phyloP scores from a whole-genome alignment of 495 filamentous ascomycete genomes.

The Apiosordaria backusii region DNA sequence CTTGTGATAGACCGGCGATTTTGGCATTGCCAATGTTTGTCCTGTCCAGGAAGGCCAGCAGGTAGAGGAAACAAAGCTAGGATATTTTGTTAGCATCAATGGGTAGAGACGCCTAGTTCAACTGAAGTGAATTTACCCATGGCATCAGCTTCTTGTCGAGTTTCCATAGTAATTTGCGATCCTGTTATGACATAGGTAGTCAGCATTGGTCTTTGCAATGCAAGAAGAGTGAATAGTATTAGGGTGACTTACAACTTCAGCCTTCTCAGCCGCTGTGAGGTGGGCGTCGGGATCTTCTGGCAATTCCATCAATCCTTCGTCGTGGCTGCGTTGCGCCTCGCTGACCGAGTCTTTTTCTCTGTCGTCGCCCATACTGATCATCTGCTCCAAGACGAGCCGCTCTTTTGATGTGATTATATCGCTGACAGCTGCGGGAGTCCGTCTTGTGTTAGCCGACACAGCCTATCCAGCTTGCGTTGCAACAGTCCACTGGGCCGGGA shows the following conservation, averaged over 20 bases:
- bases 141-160: constrained; percentile 70
- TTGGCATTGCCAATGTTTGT: constrained; percentile 88
- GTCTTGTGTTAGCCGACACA: constrained; percentile 7
- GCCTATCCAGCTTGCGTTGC: not conserved
- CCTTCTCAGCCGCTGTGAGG: constrained; percentile 62
- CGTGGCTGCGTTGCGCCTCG: constrained; percentile 31
- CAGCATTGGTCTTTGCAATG: not conserved
- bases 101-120: not conserved
- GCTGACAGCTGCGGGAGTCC: constrained; percentile 8
- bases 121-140: constrained; percentile 49
- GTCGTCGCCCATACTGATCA: constrained; percentile 25
- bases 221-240: not conserved
- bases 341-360: constrained; percentile 28
- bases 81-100: not conserved
- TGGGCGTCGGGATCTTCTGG: constrained; percentile 62
- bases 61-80: constrained; percentile 77
- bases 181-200: constrained; percentile 40
- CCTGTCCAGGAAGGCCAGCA: constrained; percentile 80
- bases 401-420: constrained; percentile 9
- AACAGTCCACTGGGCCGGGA: constrained; percentile 1
- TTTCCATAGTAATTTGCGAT: constrained; percentile 64
- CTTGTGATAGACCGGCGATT: constrained; percentile 64
- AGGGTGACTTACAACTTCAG: constrained; percentile 54
- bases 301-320: constrained; percentile 24
- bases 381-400: constrained; percentile 20